Percentiles rank a stretch among this genome's conserved stretches.
Evolutionary conservation across 768 basidiomycete genomes (phyloP).

Genomic region (Phlegmacium glaucopus): DNA sequence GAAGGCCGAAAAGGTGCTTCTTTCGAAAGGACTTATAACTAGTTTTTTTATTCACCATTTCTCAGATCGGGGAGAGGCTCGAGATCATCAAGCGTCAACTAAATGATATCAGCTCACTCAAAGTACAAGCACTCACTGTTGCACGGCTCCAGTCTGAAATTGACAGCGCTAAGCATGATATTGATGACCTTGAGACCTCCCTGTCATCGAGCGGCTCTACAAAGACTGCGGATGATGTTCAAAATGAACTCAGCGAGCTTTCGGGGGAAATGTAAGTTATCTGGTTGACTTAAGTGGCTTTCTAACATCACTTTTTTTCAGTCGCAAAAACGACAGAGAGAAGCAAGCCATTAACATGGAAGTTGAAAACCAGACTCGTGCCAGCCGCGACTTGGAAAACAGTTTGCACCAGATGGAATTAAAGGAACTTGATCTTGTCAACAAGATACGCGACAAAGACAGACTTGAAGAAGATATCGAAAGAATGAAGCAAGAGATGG

Average conservation of each 20-base stretch:
- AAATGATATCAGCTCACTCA: slow-evolving; percentile 57
- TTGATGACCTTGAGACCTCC: slow-evolving; percentile 60
- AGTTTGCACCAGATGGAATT: slow-evolving; percentile 63
- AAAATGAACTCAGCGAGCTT: slow-evolving; percentile 67
- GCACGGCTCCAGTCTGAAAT: slow-evolving; percentile 58
- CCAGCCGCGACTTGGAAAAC: slow-evolving; percentile 53
- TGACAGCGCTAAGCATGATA: slow-evolving; percentile 57
- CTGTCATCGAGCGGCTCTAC: slow-evolving; percentile 70
- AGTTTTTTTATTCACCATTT: slow-evolving; percentile 2
- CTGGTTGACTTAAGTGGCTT: not conserved
- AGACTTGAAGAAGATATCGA: slow-evolving; percentile 52
- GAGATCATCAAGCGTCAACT: slow-evolving; percentile 53
- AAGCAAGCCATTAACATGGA: slow-evolving; percentile 53
- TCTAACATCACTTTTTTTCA: slow-evolving; percentile 22
- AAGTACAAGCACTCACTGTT: slow-evolving; percentile 58
- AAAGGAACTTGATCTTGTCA: slow-evolving; percentile 52
- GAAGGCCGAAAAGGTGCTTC: slow-evolving; percentile 58
- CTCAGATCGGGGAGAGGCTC: slow-evolving; percentile 51
- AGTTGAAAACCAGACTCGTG: slow-evolving; percentile 54
- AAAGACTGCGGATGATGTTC: slow-evolving; percentile 84
- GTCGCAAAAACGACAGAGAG: slow-evolving; percentile 66
- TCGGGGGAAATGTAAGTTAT: slow-evolving; percentile 59
- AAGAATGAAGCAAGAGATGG: slow-evolving; percentile 56
- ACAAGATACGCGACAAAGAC: slow-evolving; percentile 57
- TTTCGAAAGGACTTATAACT: slow-evolving; percentile 1